Percentiles rank a stretch among this genome's conserved stretches.
These are phyloP conservation scores for Serendipita vermifera DNA, from an alignment of 768 basidiomycete species.

Conservation along the genomic window DNA sequence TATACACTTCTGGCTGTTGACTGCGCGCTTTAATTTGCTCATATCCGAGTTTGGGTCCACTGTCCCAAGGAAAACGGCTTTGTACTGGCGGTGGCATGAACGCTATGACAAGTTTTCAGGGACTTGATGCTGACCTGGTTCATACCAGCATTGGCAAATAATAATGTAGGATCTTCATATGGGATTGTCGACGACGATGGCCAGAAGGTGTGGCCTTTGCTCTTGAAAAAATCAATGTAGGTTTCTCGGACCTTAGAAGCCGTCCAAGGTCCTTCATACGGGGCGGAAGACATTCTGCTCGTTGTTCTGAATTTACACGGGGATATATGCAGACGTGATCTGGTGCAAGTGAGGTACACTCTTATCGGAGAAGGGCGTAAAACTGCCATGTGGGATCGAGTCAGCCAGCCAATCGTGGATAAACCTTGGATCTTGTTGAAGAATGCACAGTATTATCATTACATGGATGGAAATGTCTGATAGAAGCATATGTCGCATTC, in stretches of 20 bases:
- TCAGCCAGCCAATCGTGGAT: too few relatives aligned
- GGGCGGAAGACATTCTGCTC: slow-evolving; percentile 11
- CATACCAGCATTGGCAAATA: slow-evolving; percentile 98
- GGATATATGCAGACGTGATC: background rate
- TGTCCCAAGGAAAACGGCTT: slow-evolving; percentile 93
- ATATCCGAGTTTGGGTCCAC: slow-evolving; percentile 92
- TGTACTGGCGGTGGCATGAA: slow-evolving; percentile 48
- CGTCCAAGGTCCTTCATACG: slow-evolving; percentile 40
- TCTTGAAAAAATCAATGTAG: slow-evolving; percentile 81
- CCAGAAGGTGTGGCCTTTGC: slow-evolving; percentile 73
- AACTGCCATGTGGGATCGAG: too few relatives aligned
- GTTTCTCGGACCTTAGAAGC: slow-evolving; percentile 72
- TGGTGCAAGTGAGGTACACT: background rate
- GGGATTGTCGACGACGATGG: slow-evolving; percentile 88
- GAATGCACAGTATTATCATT: too few relatives aligned
- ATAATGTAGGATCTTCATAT: slow-evolving; percentile 92
- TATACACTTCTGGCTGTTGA: slow-evolving; percentile 97
- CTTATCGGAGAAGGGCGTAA: background rate
- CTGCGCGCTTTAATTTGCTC: slow-evolving; percentile 81
- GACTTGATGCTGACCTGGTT: slow-evolving; percentile 52
- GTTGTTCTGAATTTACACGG: background rate
- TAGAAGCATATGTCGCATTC: too few relatives aligned
- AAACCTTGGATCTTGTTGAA: background rate
- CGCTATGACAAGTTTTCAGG: slow-evolving; percentile 4
- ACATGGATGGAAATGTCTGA: too few relatives aligned